Conservation (phyloP, 768 basidiomycete species). For the Lactifluus pinguis region DNA sequence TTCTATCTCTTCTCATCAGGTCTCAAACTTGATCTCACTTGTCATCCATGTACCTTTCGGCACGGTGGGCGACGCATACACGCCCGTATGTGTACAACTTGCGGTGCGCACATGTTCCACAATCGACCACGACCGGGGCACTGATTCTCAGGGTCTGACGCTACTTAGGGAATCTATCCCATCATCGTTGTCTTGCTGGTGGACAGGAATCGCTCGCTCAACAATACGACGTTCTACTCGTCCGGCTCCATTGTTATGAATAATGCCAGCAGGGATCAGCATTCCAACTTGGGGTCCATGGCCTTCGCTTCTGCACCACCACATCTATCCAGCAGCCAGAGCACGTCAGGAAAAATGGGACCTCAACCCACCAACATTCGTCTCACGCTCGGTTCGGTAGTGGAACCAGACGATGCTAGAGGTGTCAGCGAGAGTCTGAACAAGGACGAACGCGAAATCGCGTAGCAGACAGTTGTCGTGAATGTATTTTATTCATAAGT, state of each 20-base stretch:
- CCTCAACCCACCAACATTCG: neutral
- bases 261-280: neutral
- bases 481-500: neutral
- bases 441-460: neutral
- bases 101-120: neutral
- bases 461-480: neutral
- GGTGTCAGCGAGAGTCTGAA: neutral
- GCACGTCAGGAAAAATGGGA: neutral
- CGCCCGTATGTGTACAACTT: neutral
- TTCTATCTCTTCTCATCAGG: neutral
- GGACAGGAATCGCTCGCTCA: neutral
- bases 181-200: neutral
- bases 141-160: neutral
- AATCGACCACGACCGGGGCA: neutral
- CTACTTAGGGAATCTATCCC: slow-evolving; percentile 5
- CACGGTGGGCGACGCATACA: neutral
- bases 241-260: neutral
- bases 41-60: neutral
- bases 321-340: neutral
- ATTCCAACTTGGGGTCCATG: neutral
- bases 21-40: neutral
- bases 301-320: neutral
- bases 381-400: neutral
- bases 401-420: neutral
- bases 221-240: neutral